A percentile compares a stretch with the other conserved stretches of the same genome.
Conservation (phyloP, 495 filamentous ascomycete species). For the Podospora anserina region DNA sequence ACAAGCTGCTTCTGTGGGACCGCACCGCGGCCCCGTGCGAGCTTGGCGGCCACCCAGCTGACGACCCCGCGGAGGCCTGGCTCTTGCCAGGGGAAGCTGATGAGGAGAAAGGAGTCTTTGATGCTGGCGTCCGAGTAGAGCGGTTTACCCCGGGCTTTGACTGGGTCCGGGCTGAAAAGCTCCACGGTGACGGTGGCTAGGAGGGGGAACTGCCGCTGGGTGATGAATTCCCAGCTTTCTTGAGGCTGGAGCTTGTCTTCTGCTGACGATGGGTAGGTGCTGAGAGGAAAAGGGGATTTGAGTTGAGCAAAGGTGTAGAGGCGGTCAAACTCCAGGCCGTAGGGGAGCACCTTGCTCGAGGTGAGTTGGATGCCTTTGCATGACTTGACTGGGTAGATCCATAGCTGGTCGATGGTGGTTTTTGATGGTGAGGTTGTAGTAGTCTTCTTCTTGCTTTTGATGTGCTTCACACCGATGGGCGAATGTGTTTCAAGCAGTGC, state of each 20-base stretch:
- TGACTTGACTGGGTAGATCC: slow-evolving; percentile 85
- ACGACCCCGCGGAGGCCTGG: slow-evolving; percentile 41
- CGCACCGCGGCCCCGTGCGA: slow-evolving; percentile 42
- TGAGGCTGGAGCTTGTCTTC: slow-evolving; percentile 38
- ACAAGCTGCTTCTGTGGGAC: slow-evolving; percentile 53
- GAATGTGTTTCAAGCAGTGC: slow-evolving; percentile 47
- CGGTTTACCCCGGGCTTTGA: slow-evolving; percentile 42
- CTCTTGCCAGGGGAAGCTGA: slow-evolving; percentile 59
- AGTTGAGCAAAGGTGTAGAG: slow-evolving; percentile 79
- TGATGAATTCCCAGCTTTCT: slow-evolving; percentile 73
- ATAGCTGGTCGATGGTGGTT: slow-evolving; percentile 68
- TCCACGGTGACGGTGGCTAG: slow-evolving; percentile 73
- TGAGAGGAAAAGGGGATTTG: slow-evolving; percentile 50
- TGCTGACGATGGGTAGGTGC: slow-evolving; percentile 31
- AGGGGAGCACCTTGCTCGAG: slow-evolving; percentile 60
- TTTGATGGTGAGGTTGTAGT: slow-evolving; percentile 2
- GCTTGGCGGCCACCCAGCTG: slow-evolving; percentile 41
- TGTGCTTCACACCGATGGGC: slow-evolving; percentile 33
- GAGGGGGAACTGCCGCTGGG: slow-evolving; percentile 68
- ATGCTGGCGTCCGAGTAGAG: slow-evolving; percentile 33
- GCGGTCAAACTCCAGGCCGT: slow-evolving; percentile 78
- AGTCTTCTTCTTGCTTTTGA: slow-evolving; percentile 24
- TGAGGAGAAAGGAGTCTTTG: slow-evolving; percentile 53
- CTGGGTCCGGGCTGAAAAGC: slow-evolving; percentile 73
- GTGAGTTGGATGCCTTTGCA: slow-evolving; percentile 76